phyloP scores from a whole-genome alignment of 768 basidiomycete genomes.

The Auricularia auricula-judae region DNA sequence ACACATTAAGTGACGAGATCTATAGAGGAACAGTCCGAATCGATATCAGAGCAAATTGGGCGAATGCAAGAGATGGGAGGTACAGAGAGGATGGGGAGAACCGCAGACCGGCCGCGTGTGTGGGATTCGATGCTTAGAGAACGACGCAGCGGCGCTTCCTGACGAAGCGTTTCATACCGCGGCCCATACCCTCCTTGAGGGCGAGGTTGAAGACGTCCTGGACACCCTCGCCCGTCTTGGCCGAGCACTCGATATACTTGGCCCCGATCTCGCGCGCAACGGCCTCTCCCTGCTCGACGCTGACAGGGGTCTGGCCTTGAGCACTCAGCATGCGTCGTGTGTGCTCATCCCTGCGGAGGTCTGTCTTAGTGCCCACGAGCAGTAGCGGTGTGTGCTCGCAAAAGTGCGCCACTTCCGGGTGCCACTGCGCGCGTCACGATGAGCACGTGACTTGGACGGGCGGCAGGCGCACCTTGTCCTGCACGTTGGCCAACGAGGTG shows the following conservation, averaged over 20 bases:
- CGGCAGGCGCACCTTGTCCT: conserved; percentile 57
- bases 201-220: conserved; percentile 88
- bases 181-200: conserved; percentile 78
- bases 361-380: conserved; percentile 88
- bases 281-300: conserved; percentile 67
- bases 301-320: conserved; percentile 76
- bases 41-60: no score
- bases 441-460: conserved; percentile 3
- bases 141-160: background rate
- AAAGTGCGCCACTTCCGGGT: conserved; percentile 86
- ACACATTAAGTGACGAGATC: no score
- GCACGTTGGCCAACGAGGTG: conserved; percentile 79
- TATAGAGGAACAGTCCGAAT: no score
- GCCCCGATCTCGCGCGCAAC: conserved; percentile 92
- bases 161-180: conserved; percentile 31
- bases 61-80: no score
- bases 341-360: conserved; percentile 76
- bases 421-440: conserved; percentile 49
- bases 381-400: conserved; percentile 84
- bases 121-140: background rate
- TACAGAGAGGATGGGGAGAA: no score
- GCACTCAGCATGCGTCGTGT: conserved; percentile 83
- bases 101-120: background rate
- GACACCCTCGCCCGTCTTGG: conserved; percentile 84
- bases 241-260: conserved; percentile 86